Evolutionary conservation across 2,329 filamentous ascomycete genomes (phyloP).

Genomic region (Dothistroma pini): DNA sequence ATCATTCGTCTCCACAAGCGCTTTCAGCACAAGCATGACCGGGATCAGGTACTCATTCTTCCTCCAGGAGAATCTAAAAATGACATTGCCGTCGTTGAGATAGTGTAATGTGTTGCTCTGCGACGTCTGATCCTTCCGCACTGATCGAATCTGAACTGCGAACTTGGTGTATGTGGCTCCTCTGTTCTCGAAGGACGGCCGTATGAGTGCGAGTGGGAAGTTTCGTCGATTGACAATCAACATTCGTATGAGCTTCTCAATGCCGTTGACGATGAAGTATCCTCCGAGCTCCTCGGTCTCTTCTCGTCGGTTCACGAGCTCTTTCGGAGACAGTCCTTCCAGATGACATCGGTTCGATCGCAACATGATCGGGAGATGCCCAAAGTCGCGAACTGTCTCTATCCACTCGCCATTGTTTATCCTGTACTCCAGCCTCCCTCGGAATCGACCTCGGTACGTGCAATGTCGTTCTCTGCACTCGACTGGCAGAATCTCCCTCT

Average conservation of each 20-base stretch:
- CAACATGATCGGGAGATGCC: constrained; percentile 89
- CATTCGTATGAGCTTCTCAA: constrained; percentile 93
- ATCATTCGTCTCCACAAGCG: constrained; percentile 92
- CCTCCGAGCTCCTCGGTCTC: constrained; percentile 95
- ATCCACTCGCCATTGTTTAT: constrained; percentile 83
- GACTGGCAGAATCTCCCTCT: constrained; percentile 81
- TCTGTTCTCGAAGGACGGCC: constrained; percentile 83
- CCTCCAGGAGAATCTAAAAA: constrained; percentile 95
- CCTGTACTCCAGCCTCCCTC: constrained; percentile 76
- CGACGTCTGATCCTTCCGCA: constrained; percentile 94
- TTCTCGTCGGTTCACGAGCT: constrained; percentile 82
- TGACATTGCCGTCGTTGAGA: constrained; percentile 90
- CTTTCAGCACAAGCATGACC: constrained; percentile 94
- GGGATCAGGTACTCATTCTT: constrained; percentile 97
- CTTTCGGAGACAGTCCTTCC: constrained; percentile 75
- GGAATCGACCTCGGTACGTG: constrained; percentile 83
- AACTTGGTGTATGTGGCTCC: constrained; percentile 83
- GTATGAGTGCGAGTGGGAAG: constrained; percentile 90
- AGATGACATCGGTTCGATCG: constrained; percentile 89
- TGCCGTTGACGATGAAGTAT: constrained; percentile 97
- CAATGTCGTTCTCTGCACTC: constrained; percentile 93
- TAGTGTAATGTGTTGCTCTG: constrained; percentile 98
- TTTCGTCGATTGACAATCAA: constrained; percentile 87
- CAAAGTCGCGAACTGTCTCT: constrained; percentile 79
- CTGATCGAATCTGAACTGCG: constrained; percentile 86